A percentile compares a stretch with the other conserved stretches of the same genome.
Evolutionary conservation across 768 basidiomycete genomes (phyloP).

Genomic region (Podaxis pistillaris): DNA sequence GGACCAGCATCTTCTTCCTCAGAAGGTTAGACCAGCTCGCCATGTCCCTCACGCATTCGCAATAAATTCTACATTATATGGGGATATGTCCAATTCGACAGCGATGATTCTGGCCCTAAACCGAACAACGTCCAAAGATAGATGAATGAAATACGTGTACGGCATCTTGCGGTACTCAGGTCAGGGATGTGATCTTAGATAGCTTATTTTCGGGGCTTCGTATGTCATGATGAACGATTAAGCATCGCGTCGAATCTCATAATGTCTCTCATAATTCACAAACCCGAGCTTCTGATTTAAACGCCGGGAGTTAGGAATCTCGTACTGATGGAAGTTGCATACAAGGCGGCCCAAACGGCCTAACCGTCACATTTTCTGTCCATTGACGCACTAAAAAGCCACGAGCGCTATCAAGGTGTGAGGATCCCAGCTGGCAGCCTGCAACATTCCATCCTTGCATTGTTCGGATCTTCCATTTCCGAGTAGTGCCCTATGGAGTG

Average conservation of each 20-base stretch:
- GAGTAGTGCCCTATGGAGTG: not conserved
- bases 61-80: conserved; percentile 9
- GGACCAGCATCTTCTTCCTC: not conserved
- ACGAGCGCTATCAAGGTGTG: conserved; percentile 4
- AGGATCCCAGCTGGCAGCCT: not conserved
- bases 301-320: not conserved
- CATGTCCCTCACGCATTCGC: conserved; percentile 1
- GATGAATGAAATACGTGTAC: conserved; percentile 22
- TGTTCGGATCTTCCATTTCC: not conserved
- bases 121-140: conserved; percentile 30
- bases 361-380: not conserved
- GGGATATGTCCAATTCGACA: conserved; percentile 9
- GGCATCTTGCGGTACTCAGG: conserved; percentile 13
- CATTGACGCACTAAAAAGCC: not conserved
- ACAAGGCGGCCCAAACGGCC: not conserved
- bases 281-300: not conserved
- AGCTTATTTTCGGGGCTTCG: not conserved
- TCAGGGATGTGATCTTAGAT: not conserved
- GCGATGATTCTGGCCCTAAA: conserved; percentile 9
- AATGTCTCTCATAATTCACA: too few relatives aligned
- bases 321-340: not conserved
- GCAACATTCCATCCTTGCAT: not conserved
- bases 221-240: not conserved
- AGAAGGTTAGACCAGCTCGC: conserved; percentile 5
- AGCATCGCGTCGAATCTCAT: conserved; percentile 3